A percentile compares a stretch with the other conserved stretches of the same genome.
These are phyloP conservation scores for Flaveria robusta DNA, from an alignment of 129 eudicot genomes.

Conservation along the genomic window DNA sequence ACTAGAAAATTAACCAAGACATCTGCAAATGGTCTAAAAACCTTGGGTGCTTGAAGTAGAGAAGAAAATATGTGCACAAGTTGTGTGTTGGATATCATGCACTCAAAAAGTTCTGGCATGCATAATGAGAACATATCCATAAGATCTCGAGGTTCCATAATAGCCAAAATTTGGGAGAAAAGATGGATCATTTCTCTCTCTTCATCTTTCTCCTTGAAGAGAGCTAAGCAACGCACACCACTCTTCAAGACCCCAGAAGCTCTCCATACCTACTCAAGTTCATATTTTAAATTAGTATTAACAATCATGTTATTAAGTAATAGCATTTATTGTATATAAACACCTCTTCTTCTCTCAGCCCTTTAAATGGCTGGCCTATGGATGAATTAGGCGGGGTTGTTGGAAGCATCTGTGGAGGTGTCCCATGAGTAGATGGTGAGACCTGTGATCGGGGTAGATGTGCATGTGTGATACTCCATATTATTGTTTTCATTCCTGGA, in stretches of 20 bases:
- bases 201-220: constrained; percentile 92
- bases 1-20: constrained; percentile 93
- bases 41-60: constrained; percentile 82
- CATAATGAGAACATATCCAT: constrained; percentile 98
- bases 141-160: constrained; percentile 96
- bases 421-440: constrained; percentile 78
- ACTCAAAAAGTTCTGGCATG: constrained; percentile 97
- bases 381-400: constrained; percentile 62
- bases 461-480: constrained; percentile 98
- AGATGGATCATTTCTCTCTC: constrained; percentile 92
- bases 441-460: constrained; percentile 98
- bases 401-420: constrained; percentile 75
- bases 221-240: constrained; percentile 93
- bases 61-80: constrained; percentile 90
- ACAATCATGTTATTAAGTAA: not conserved
- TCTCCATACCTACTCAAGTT: constrained; percentile 69
- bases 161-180: constrained; percentile 87
- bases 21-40: constrained; percentile 90
- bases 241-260: constrained; percentile 96
- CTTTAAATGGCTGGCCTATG: constrained; percentile 69
- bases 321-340: constrained; percentile 10
- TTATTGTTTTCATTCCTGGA: constrained; percentile 97
- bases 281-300: constrained; percentile 19
- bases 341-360: constrained; percentile 99
- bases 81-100: constrained; percentile 96